Conservation (phyloP, 306 rosid genomes). For the Vigna reflexopilosa region DNA sequence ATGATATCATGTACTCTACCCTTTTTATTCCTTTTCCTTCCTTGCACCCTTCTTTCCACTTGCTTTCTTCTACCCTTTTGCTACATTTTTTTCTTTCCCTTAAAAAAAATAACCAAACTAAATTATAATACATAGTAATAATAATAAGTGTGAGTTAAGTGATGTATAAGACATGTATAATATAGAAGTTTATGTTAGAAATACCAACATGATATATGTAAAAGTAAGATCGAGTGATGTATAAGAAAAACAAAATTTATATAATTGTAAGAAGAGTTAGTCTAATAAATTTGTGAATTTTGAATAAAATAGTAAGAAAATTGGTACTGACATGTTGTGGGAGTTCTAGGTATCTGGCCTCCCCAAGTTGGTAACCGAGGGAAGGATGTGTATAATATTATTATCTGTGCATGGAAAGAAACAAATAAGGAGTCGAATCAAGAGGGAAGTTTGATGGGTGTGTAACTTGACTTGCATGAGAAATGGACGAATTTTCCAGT, state of each 20-base stretch:
- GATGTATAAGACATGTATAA: no score
- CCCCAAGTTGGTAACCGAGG: constrained; percentile 40
- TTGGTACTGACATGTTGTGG: background rate
- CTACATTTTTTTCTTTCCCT: constrained; percentile 6
- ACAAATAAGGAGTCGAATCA: constrained; percentile 50
- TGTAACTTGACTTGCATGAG: constrained; percentile 57
- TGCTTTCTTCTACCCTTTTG: background rate
- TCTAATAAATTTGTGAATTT: no score
- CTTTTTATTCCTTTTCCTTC: background rate
- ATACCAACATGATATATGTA: no score
- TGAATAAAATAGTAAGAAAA: no score
- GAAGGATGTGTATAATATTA: background rate
- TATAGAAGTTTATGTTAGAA: no score
- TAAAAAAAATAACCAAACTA: background rate
- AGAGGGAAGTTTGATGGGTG: constrained; percentile 57
- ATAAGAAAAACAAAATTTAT: no score
- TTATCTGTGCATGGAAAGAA: constrained; percentile 22
- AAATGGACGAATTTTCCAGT: constrained; percentile 54
- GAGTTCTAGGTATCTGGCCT: constrained; percentile 24
- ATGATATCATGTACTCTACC: background rate
- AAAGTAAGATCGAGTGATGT: no score
- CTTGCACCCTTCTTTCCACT: background rate
- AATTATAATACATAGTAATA: no score
- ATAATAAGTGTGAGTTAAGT: no score
- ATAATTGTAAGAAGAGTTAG: no score